These are phyloP conservation scores for Rhizopogon parksii DNA, from an alignment of 1,284 basidiomycete species.

Conservation along the genomic window DNA sequence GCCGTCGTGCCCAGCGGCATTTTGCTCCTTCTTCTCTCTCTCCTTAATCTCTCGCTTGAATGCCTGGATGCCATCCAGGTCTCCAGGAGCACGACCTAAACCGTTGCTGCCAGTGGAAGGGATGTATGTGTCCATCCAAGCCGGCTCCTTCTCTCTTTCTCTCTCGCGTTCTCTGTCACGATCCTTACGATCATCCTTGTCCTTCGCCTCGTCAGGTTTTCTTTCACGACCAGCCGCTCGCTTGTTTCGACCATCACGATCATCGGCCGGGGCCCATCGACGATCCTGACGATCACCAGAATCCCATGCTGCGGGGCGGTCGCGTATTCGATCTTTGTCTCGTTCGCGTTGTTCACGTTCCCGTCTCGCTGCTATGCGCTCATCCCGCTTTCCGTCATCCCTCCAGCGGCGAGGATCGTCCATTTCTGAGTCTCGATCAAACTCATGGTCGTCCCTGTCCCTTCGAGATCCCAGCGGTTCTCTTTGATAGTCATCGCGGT, in stretches of 20 bases:
- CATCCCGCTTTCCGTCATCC: conserved; percentile 73
- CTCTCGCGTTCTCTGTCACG: conserved; percentile 48
- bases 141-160: conserved; percentile 77
- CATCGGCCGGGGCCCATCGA: conserved; percentile 57
- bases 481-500: conserved; percentile 28
- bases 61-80: conserved; percentile 80
- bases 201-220: conserved; percentile 27
- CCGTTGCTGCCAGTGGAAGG: conserved; percentile 50
- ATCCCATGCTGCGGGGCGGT: conserved; percentile 40
- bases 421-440: conserved; percentile 38
- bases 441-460: conserved; percentile 31
- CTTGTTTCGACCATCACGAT: conserved; percentile 56
- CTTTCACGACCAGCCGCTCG: conserved; percentile 53
- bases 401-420: conserved; percentile 68
- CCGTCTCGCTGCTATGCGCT: conserved; percentile 57
- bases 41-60: conserved; percentile 88
- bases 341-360: conserved; percentile 35
- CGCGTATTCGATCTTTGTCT: conserved; percentile 39
- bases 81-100: conserved; percentile 52
- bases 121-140: conserved; percentile 89
- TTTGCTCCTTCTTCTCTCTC: conserved; percentile 49
- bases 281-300: conserved; percentile 31
- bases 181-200: conserved; percentile 46
- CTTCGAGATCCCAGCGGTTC: conserved; percentile 17
- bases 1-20: conserved; percentile 10